Base-by-base conservation (phyloP, 495 filamentous ascomycete genomes). In the Hyaloscypha finlandica region DNA sequence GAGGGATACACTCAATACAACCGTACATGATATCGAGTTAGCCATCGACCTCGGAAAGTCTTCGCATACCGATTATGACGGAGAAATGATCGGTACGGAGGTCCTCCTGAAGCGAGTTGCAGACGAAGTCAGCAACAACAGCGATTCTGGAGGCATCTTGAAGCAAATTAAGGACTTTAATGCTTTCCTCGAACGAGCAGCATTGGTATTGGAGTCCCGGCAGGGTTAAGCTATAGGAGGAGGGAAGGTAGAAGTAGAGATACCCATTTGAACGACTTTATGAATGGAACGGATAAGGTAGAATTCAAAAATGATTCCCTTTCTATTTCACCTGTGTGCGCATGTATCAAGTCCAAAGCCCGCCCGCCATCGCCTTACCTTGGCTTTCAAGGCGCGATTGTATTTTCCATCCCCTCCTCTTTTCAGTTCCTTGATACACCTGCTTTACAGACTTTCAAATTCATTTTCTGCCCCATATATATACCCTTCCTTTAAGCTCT, bases 91-190 rank as follows among this genome's bases (percentile, higher is more conserved):
- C 20, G 83, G 81, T 33, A 72, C 84, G 0, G 84, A 87, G 69
- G 61, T 85, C 37, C 64, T 82, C 12, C 75, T 87, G 51, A 80
- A 77, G 42, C 76, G 76, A 52, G 74, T 87, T 33, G 76, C 81
- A 0, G 75, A 78, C 37, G 77, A 83, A 61, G 80, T 78, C 1
- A 80, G 80, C 65, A 76, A 70, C 52, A 74, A 71, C 29, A 75
- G 81, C 53, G 77, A 77, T 12, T 74, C 77, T 3, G 85, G 84
- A 16, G 83, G 83, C 6, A 68, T 79, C 3, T 74, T 86, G 68
- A 79, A 78, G 64, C 80, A 84, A 69, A 80, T 87, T 67, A 82
- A 76, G 67, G 81, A 84, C 33, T 85, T 86, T 66, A 87, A 87
- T 65, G 77, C 77, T 35, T 85, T 87, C 68, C 75, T 87, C 51